These are phyloP conservation scores for Annulohypoxylon truncatum DNA, from an alignment of 2,329 filamentous ascomycete species.

Conservation along the genomic window DNA sequence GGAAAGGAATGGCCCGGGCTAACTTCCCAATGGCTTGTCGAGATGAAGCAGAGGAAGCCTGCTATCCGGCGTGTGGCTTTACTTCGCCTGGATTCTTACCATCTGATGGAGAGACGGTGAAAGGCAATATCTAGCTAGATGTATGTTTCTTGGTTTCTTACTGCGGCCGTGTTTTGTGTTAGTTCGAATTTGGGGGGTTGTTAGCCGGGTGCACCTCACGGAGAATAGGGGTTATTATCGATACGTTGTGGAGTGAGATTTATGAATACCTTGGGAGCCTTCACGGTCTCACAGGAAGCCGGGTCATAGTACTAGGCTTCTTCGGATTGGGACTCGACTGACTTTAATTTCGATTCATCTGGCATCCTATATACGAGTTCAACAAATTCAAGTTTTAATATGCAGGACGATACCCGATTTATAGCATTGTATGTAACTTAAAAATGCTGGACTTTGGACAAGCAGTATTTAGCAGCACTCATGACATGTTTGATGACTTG, in stretches of 20 bases:
- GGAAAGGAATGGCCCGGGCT: not conserved
- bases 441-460: no score
- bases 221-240: not conserved
- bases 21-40: conserved; percentile 1
- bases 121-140: not conserved
- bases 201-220: not conserved
- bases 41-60: not conserved
- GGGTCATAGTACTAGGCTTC: not conserved
- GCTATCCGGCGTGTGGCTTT: conserved; percentile 6
- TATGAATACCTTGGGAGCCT: not conserved
- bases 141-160: not conserved
- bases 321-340: not conserved
- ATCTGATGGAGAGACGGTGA: not conserved
- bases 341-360: not conserved
- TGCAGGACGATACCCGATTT: not conserved
- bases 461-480: no score
- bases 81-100: not conserved
- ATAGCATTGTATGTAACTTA: not conserved
- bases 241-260: not conserved
- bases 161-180: not conserved
- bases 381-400: not conserved
- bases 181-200: not conserved
- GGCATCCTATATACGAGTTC: not conserved
- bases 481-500: no score
- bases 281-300: not conserved